Conservation (phyloP, 805 yeast genomes). For the Starmerella apis region DNA sequence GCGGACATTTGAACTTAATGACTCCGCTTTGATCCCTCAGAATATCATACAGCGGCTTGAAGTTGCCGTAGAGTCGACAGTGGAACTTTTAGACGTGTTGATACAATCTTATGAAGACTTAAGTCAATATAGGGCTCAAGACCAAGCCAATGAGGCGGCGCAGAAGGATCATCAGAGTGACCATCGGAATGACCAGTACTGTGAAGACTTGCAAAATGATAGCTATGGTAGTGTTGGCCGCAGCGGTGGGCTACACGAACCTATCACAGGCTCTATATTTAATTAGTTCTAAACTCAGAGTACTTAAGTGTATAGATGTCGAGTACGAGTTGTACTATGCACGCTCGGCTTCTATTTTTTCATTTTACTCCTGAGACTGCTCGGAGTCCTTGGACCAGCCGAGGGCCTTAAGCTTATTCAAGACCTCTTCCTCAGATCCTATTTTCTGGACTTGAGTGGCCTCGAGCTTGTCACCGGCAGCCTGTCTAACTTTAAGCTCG, state of each 20-base stretch:
- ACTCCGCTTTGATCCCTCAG: background rate
- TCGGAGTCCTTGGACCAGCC: slow-evolving; percentile 47
- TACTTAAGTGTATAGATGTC: background rate
- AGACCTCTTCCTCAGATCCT: slow-evolving; percentile 70
- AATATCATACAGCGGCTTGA: background rate
- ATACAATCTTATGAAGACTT: background rate
- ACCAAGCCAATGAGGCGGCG: too few species aligned
- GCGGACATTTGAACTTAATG: background rate
- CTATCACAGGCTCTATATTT: background rate
- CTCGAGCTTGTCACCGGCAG: slow-evolving; percentile 73
- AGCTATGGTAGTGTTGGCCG: too few species aligned
- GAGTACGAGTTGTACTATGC: background rate
- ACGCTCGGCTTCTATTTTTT: background rate
- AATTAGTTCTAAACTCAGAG: background rate
- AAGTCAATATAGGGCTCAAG: background rate
- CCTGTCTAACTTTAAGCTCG: slow-evolving; percentile 73
- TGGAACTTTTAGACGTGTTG: background rate
- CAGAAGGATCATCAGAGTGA: background rate
- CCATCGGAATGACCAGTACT: too few species aligned
- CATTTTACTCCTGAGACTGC: background rate
- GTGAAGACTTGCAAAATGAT: too few species aligned
- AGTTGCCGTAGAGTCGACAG: background rate
- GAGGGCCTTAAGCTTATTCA: slow-evolving; percentile 58
- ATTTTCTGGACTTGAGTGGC: slow-evolving; percentile 88
- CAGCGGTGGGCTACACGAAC: too few species aligned